Base-by-base conservation (phyloP, 1,284 basidiomycete genomes). In the Rhodofomes roseus region DNA sequence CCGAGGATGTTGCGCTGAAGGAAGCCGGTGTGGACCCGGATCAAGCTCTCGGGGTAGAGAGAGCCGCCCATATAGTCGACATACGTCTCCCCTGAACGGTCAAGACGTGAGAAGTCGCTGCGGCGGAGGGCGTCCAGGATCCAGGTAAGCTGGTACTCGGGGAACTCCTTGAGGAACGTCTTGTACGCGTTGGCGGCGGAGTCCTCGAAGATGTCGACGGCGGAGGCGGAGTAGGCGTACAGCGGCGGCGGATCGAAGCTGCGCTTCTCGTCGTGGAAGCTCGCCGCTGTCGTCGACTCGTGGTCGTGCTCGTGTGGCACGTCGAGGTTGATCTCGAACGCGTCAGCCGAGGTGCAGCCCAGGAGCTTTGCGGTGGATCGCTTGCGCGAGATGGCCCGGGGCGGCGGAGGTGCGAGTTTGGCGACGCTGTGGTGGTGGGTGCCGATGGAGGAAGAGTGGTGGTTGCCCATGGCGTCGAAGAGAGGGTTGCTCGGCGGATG, bases 61-160 rank as follows among this genome's bases (percentile, higher is more conserved):
- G 82, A 82, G 36, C 87, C 90, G 40, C 90, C 91, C 87, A 92
- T 93, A 65, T 90, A 92, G 69, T 93, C 90, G 58, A 92, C 85
- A 63, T 93, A 93, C 4, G 85, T 86, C 73, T 90, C 87, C 1
- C 81, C 81, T 20, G 74, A 73, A 18, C 77, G 79, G 61, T 86
- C 84, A 41, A 92, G 77, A 55, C 90, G 75, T 7, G 79, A 68
- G 66, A 85, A 90, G 70, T 92, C 89, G n/a, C 79, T 84, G 62
- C 81, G 78, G 53, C 90, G 81, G 34, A 92, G 81, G 0, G 83
- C 80, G 67, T 92, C 90, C 58, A 92, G 72, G 57, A 73, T 73
- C 70, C 74, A 75, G 6, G 77, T 77, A 44, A 71, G 70, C 43
- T 70, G 63, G 63, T 78, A 78, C 51, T 74, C 73, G 20, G 78